phyloP scores from a whole-genome alignment of 176 grass and related monocot genomes.

The Alloteropsis semialata region DNA sequence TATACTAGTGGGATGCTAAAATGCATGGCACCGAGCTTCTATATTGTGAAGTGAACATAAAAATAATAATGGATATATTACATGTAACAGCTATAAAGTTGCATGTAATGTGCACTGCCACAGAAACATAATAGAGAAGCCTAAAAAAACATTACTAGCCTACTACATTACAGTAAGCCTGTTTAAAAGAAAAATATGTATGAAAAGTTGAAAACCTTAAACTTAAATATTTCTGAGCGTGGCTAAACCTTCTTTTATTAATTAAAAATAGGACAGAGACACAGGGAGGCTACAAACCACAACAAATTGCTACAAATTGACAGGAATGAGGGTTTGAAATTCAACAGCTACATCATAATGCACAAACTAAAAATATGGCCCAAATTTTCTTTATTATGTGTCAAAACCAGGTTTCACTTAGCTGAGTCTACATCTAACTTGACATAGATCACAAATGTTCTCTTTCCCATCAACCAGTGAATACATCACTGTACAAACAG shows the following conservation, averaged over 20 bases:
- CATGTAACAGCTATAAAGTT: conserved; percentile 1
- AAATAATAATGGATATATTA: not conserved
- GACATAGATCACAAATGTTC: not conserved
- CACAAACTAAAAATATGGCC: not conserved
- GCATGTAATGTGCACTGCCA: not conserved
- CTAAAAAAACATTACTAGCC: not conserved
- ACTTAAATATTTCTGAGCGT: not conserved
- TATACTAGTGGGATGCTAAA: conserved; percentile 1
- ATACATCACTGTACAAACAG: not conserved
- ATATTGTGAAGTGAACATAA: not conserved
- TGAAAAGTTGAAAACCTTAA: not conserved
- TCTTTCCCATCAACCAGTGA: conserved; percentile 6
- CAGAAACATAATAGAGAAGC: not conserved
- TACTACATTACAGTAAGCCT: not conserved
- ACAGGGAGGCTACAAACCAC: not conserved
- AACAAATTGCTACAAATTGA: not conserved
- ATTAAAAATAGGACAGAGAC: not conserved
- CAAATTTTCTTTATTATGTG: not conserved
- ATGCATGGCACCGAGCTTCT: not conserved
- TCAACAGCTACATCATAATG: conserved; percentile 1
- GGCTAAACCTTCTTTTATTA: not conserved
- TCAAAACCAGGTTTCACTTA: conserved; percentile 20
- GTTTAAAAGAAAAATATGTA: not conserved
- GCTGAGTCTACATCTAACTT: not conserved
- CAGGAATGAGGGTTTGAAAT: not conserved